These are phyloP conservation scores for Penicillium tannophilum DNA, from an alignment of 495 filamentous ascomycete genomes.

Conservation along the genomic window DNA sequence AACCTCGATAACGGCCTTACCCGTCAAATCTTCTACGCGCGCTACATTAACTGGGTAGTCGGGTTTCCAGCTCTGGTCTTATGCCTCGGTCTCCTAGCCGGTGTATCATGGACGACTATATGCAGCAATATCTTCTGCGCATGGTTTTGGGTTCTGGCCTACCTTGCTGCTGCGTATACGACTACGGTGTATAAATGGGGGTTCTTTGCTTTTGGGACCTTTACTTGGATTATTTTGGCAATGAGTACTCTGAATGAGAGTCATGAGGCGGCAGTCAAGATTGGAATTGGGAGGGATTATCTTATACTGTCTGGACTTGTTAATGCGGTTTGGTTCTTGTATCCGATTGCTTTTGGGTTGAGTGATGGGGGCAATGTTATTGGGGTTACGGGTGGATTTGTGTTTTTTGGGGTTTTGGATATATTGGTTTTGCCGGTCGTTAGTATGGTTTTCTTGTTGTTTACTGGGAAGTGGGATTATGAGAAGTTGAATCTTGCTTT, in stretches of 20 bases:
- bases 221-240: slow-evolving; percentile 60
- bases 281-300: slow-evolving; percentile 58
- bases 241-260: slow-evolving; percentile 56
- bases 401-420: slow-evolving; percentile 73
- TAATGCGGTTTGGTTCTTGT: slow-evolving; percentile 59
- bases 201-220: slow-evolving; percentile 64
- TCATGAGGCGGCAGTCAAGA: slow-evolving; percentile 51
- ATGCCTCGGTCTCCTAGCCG: slow-evolving; percentile 63
- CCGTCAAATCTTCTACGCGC: slow-evolving; percentile 71
- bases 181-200: slow-evolving; percentile 61
- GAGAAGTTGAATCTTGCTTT: slow-evolving; percentile 23
- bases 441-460: slow-evolving; percentile 52
- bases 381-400: slow-evolving; percentile 59
- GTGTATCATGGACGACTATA: slow-evolving; percentile 66
- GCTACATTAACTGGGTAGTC: slow-evolving; percentile 69
- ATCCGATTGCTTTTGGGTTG: slow-evolving; percentile 69
- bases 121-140: slow-evolving; percentile 61
- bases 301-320: slow-evolving; percentile 52
- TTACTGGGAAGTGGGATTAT: slow-evolving; percentile 45
- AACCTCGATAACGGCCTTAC: slow-evolving; percentile 44
- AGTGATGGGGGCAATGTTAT: slow-evolving; percentile 70
- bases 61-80: slow-evolving; percentile 56
- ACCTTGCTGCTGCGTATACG: slow-evolving; percentile 64
- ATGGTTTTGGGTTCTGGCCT: slow-evolving; percentile 64
- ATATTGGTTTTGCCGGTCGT: slow-evolving; percentile 61